Evolutionary conservation across 2,329 filamentous ascomycete species (phyloP).

Genomic region (Reticulascus tulasneorum): DNA sequence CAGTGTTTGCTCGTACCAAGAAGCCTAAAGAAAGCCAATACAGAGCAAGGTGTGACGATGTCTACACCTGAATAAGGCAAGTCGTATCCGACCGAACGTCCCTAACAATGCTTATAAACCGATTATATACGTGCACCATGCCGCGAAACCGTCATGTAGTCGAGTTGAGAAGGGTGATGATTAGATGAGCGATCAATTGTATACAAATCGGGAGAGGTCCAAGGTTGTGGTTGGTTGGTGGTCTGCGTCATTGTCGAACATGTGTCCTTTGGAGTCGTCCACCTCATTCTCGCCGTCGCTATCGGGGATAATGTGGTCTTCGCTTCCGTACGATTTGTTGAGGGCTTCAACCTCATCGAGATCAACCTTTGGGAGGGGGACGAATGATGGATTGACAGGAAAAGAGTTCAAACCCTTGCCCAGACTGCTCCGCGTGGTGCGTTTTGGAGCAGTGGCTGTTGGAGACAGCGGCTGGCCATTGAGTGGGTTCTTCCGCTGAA

Average conservation of each 20-base stretch:
- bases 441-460: conserved; percentile 12
- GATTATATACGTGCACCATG: no score
- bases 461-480: conserved; percentile 18
- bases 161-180: no score
- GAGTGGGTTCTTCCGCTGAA: conserved; percentile 24
- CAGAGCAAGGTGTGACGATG: no score
- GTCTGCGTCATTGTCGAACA: conserved; percentile 14
- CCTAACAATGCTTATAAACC: no score
- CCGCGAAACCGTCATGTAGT: no score
- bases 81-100: no score
- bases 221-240: conserved; percentile 28
- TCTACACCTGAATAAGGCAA: no score
- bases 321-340: conserved; percentile 46
- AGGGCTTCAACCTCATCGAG: conserved; percentile 49
- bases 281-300: conserved; percentile 44
- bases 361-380: conserved; percentile 53
- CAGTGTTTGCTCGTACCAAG: no score
- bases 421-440: conserved; percentile 20
- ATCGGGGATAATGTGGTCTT: conserved; percentile 53
- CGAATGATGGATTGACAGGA: conserved; percentile 49
- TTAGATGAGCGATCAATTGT: conserved; percentile 17
- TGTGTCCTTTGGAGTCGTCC: conserved; percentile 26
- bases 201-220: conserved; percentile 48
- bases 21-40: no score
- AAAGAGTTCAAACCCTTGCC: conserved; percentile 23